A percentile compares a stretch with the other conserved stretches of the same genome.
Evolutionary conservation across 2,329 filamentous ascomycete genomes (phyloP).

Genomic region (Diaporthe citri): DNA sequence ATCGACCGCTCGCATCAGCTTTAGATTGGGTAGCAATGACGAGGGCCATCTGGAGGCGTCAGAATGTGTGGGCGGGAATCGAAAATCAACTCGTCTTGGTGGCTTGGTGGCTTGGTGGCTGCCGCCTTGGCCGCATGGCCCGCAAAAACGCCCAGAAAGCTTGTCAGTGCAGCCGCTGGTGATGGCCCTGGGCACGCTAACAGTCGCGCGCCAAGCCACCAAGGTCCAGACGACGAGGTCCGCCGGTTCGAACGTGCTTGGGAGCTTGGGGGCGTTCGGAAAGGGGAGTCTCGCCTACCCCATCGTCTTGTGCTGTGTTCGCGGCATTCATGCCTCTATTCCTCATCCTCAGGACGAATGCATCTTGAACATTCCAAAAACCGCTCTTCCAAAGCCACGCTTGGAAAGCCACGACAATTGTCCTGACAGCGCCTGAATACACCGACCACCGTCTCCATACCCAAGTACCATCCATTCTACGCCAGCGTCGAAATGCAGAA

Average conservation of each 20-base stretch:
- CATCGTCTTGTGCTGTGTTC: neutral
- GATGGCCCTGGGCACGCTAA: constrained; percentile 10
- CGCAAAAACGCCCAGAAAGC: constrained; percentile 19
- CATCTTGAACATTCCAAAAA: too few species aligned
- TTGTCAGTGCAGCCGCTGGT: neutral
- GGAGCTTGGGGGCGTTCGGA: neutral
- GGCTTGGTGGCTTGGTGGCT: neutral
- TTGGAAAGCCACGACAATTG: neutral
- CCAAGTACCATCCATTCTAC: neutral
- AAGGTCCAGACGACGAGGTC: neutral
- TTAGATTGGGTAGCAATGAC: neutral
- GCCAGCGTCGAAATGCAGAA: too few species aligned
- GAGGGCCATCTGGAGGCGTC: neutral
- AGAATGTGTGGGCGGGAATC: neutral
- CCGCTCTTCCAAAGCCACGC: neutral
- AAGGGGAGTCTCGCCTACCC: neutral
- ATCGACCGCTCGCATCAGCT: neutral
- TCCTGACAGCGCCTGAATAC: neutral
- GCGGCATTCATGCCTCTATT: neutral
- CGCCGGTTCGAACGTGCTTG: too few species aligned
- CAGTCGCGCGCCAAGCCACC: neutral
- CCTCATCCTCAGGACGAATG: neutral
- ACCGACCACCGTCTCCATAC: neutral
- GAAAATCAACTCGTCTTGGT: neutral
- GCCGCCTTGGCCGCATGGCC: constrained; percentile 22